These are phyloP conservation scores for Hyaloperonospora brassicae DNA, from an alignment of 352 stramenopile genomes.

Conservation along the genomic window DNA sequence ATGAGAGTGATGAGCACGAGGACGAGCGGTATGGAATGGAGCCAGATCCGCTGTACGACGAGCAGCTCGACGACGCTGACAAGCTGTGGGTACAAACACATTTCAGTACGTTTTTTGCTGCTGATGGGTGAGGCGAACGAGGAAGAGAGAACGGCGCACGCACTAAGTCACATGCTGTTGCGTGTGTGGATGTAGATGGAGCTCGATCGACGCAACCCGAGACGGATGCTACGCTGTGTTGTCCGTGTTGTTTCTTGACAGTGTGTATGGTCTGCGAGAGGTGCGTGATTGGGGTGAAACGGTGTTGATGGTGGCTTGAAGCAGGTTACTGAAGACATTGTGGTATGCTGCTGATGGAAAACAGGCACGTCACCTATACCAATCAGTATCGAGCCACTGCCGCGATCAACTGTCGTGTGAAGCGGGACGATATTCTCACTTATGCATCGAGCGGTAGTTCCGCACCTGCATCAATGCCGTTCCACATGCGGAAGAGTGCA, in stretches of 20 bases:
- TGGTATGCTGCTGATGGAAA: neutral
- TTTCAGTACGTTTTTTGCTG: conserved; percentile 29
- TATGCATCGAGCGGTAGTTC: conserved; percentile 28
- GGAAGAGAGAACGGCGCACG: neutral
- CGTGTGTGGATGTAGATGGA: conserved; percentile 11
- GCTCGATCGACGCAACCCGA: conserved; percentile 1
- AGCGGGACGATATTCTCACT: conserved; percentile 56
- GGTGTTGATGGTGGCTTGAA: neutral
- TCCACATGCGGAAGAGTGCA: conserved; percentile 34
- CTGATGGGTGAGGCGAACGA: neutral
- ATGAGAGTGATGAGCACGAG: conserved; percentile 12
- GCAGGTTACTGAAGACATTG: neutral
- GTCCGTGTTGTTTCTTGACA: conserved; percentile 74
- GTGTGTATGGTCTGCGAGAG: conserved; percentile 70
- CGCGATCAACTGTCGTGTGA: conserved; percentile 68
- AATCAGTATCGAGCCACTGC: conserved; percentile 59
- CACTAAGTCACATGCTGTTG: conserved; percentile 4
- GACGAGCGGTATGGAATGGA: conserved; percentile 16
- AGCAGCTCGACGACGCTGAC: conserved; percentile 50
- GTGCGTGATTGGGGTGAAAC: conserved; percentile 11
- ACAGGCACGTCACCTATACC: conserved; percentile 51
- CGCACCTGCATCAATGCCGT: conserved; percentile 19
- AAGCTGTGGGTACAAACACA: conserved; percentile 66
- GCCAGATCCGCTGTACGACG: conserved; percentile 56
- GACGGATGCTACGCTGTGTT: conserved; percentile 60